A percentile compares a stretch with the other conserved stretches of the same genome.
Evolutionary conservation across 768 basidiomycete species (phyloP).

Genomic region (Mycena rebaudengoi): DNA sequence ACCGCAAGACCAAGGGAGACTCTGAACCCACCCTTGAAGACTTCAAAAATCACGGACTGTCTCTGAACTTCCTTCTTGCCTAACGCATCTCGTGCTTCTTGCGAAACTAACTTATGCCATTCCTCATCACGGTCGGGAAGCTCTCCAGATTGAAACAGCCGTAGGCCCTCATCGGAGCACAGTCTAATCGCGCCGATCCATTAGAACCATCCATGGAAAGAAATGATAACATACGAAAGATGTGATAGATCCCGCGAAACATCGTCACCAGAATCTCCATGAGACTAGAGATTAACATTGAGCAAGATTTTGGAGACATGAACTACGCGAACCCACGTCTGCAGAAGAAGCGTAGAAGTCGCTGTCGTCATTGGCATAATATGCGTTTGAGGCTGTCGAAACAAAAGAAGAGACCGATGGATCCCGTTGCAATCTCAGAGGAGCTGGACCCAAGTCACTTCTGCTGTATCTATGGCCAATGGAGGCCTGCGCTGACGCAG

Average conservation of each 20-base stretch:
- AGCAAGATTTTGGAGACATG: constrained; percentile 6
- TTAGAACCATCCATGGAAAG: constrained; percentile 14
- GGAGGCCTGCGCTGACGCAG: constrained; percentile 44
- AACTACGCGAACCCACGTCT: constrained; percentile 38
- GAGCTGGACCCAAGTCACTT: constrained; percentile 44
- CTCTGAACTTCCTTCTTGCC: constrained; percentile 83
- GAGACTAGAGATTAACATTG: constrained; percentile 27
- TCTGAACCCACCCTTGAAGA: constrained; percentile 61
- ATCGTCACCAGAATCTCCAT: constrained; percentile 37
- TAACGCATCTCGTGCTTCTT: constrained; percentile 73
- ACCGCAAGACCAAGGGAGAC: not conserved
- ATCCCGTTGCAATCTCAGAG: constrained; percentile 36
- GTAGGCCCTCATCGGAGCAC: constrained; percentile 68
- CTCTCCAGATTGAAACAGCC: constrained; percentile 72
- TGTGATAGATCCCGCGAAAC: constrained; percentile 45
- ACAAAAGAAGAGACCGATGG: constrained; percentile 46
- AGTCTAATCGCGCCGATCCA: constrained; percentile 52
- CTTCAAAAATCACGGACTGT: constrained; percentile 88
- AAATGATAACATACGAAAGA: constrained; percentile 48
- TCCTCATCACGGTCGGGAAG: constrained; percentile 76
- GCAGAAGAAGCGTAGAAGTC: constrained; percentile 39
- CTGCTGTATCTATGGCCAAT: constrained; percentile 48
- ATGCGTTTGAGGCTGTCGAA: constrained; percentile 40
- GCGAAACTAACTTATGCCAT: constrained; percentile 84
- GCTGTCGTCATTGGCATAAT: constrained; percentile 48